Evolutionary conservation across 2,329 filamentous ascomycete species (phyloP).

Genomic region (Hypoxylon sp.): DNA sequence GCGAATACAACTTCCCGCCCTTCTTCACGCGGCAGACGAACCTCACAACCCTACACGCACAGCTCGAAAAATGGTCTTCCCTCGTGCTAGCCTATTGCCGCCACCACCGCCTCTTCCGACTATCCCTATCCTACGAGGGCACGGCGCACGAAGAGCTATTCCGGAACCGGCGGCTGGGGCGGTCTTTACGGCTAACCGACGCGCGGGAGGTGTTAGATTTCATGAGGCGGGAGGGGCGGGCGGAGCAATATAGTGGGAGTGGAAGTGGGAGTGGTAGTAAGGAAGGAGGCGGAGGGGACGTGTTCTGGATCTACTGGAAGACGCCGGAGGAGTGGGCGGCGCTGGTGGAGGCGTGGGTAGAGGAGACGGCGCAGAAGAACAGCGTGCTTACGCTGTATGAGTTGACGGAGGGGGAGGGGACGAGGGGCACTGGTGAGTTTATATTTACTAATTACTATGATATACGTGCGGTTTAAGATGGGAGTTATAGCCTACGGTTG

Average conservation of each 20-base stretch:
- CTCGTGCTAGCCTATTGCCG: slow-evolving; percentile 88
- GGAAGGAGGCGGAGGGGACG: slow-evolving; percentile 54
- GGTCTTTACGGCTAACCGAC: slow-evolving; percentile 66
- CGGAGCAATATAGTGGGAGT: slow-evolving; percentile 61
- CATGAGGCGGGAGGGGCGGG: slow-evolving; percentile 71
- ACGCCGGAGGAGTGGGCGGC: slow-evolving; percentile 92
- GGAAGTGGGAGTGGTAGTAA: slow-evolving; percentile 56
- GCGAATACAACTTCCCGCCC: slow-evolving; percentile 82
- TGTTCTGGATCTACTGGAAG: slow-evolving; percentile 86
- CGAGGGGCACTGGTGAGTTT: slow-evolving; percentile 73
- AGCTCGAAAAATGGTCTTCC: slow-evolving; percentile 87
- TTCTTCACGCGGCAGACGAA: slow-evolving; percentile 89
- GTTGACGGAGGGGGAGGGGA: slow-evolving; percentile 87
- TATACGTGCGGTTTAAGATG: not conserved
- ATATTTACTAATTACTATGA: not conserved
- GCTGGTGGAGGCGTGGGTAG: slow-evolving; percentile 83
- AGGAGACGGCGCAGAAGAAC: slow-evolving; percentile 89
- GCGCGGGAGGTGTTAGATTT: slow-evolving; percentile 71
- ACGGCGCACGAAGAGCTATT: slow-evolving; percentile 63
- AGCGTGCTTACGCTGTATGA: slow-evolving; percentile 94
- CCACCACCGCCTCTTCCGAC: slow-evolving; percentile 80
- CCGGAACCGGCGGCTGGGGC: slow-evolving; percentile 68
- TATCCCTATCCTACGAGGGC: slow-evolving; percentile 70
- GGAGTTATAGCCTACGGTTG: not conserved
- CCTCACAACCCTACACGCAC: slow-evolving; percentile 78